Conservation (phyloP, 2,329 filamentous ascomycete species). For the Xylaria sp. region DNA sequence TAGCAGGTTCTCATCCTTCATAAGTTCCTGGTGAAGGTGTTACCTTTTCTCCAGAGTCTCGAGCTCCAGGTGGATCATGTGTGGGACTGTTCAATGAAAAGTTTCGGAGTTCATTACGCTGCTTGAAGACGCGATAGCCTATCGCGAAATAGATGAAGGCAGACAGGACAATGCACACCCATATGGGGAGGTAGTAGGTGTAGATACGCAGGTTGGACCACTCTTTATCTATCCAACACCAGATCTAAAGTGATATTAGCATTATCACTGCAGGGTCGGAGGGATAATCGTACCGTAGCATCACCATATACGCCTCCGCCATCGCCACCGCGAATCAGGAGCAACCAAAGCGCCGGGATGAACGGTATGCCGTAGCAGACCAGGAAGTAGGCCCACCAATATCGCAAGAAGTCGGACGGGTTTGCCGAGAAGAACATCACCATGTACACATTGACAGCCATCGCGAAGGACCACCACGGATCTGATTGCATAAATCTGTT, state of each 20-base stretch:
- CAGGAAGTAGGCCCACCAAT: slow-evolving; percentile 75
- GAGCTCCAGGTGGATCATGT: slow-evolving; percentile 39
- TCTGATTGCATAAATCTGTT: slow-evolving; percentile 80
- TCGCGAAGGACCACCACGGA: slow-evolving; percentile 81
- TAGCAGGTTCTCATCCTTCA: slow-evolving; percentile 2
- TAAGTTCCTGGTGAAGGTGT: neutral
- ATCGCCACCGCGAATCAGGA: slow-evolving; percentile 62
- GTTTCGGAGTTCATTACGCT: slow-evolving; percentile 62
- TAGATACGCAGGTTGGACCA: slow-evolving; percentile 69
- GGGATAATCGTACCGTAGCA: slow-evolving; percentile 61
- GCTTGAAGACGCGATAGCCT: slow-evolving; percentile 69
- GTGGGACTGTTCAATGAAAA: slow-evolving; percentile 60
- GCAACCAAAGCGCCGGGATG: slow-evolving; percentile 72
- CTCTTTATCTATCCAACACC: slow-evolving; percentile 69
- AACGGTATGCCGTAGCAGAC: slow-evolving; percentile 79
- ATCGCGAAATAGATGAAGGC: slow-evolving; percentile 66
- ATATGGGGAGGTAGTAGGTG: slow-evolving; percentile 71
- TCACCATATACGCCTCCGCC: slow-evolving; percentile 63
- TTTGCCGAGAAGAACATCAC: slow-evolving; percentile 71
- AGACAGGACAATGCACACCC: slow-evolving; percentile 68
- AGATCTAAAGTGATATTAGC: slow-evolving; percentile 57
- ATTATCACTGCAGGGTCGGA: neutral
- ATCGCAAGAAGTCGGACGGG: slow-evolving; percentile 75
- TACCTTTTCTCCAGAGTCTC: slow-evolving; percentile 52
- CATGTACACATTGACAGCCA: slow-evolving; percentile 84